Evolutionary conservation across 805 yeast genomes (phyloP).

Genomic region (Wickerhamomyces kurtzmanii): DNA sequence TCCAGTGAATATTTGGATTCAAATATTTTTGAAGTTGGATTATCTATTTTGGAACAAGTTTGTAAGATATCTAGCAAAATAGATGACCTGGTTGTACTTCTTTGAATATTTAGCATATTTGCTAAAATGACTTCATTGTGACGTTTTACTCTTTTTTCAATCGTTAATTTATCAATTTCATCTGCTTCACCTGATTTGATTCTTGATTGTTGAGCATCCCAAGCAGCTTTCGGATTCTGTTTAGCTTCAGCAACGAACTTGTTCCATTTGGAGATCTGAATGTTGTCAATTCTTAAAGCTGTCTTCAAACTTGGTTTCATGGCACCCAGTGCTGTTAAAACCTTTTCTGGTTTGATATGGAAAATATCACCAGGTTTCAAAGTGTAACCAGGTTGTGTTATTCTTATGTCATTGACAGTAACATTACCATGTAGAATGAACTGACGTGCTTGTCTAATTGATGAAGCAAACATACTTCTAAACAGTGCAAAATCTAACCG

Average conservation of each 20-base stretch:
- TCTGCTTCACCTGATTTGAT: constrained; percentile 21
- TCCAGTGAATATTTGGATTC: constrained; percentile 6
- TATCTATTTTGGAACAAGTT: constrained; percentile 8
- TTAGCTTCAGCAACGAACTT: constrained; percentile 49
- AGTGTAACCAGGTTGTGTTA: constrained; percentile 71
- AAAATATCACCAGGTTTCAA: constrained; percentile 82
- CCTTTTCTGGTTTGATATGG: constrained; percentile 78
- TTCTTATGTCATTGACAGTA: constrained; percentile 71
- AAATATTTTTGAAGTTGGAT: constrained; percentile 7
- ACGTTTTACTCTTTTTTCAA: constrained; percentile 6
- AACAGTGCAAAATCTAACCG: constrained; percentile 85
- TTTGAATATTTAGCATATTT: constrained; percentile 13
- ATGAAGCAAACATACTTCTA: constrained; percentile 88
- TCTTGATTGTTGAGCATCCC: constrained; percentile 23
- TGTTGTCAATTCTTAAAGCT: constrained; percentile 60
- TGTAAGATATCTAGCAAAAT: constrained; percentile 8
- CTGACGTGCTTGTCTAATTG: constrained; percentile 89
- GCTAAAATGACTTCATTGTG: constrained; percentile 9
- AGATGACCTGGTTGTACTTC: constrained; percentile 9
- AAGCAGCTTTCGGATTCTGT: constrained; percentile 30
- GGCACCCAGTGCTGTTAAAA: constrained; percentile 76
- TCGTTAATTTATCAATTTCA: constrained; percentile 15
- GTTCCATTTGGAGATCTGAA: constrained; percentile 72
- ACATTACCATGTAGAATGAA: constrained; percentile 77
- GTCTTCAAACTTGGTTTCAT: constrained; percentile 66